Percentiles rank a stretch among this genome's conserved stretches.
phyloP scores from a whole-genome alignment of 129 eudicot genomes.

The Flaveria linearis region DNA sequence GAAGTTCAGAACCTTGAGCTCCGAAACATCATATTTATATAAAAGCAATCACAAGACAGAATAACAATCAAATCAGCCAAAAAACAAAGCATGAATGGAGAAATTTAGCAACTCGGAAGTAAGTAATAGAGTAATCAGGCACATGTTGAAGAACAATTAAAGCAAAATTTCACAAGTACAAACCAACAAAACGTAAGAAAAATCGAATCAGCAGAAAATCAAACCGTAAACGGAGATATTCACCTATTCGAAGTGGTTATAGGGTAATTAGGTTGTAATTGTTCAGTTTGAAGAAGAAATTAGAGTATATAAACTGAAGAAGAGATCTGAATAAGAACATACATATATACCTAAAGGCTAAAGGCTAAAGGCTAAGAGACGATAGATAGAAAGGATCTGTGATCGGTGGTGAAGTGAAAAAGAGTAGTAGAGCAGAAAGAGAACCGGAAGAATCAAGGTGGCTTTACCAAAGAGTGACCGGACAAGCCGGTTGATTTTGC shows the following conservation, averaged over 20 bases:
- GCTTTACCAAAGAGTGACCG: constrained; percentile 35
- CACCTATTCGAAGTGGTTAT: background rate
- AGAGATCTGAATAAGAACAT: constrained; percentile 34
- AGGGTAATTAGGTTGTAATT: constrained; percentile 1
- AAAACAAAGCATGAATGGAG: constrained; percentile 10
- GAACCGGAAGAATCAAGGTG: constrained; percentile 20
- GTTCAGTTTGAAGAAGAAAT: background rate
- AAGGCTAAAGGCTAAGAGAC: background rate
- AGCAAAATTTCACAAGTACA: no score
- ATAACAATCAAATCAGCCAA: constrained; percentile 21
- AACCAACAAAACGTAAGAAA: background rate
- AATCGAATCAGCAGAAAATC: constrained; percentile 23
- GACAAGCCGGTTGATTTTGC: constrained; percentile 37
- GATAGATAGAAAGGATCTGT: constrained; percentile 28
- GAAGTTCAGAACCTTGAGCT: background rate
- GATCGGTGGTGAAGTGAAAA: constrained; percentile 38
- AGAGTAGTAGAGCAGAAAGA: constrained; percentile 18
- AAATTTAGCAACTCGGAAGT: constrained; percentile 8
- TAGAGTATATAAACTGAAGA: constrained; percentile 5
- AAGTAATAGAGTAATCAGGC: background rate
- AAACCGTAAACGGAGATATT: constrained; percentile 12
- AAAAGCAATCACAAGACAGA: background rate
- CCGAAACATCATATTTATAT: background rate
- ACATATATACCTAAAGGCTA: background rate
- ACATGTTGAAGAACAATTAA: no score